Evolutionary conservation across 371 early-diverging fungal species (phyloP).

Genomic region (Circinella minor): DNA sequence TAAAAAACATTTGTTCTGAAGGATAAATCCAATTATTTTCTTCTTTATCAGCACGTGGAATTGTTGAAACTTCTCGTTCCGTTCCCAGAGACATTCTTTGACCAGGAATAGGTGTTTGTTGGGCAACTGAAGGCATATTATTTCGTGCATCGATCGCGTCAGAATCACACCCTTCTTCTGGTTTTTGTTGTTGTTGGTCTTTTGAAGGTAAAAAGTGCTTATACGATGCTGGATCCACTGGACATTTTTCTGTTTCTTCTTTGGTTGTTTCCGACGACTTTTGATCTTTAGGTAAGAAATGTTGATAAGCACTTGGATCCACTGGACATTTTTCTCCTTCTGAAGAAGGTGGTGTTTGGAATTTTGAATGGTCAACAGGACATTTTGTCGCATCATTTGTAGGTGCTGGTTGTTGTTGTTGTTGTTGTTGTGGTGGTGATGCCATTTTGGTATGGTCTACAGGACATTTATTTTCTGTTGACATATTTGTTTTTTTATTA

Average conservation of each 20-base stretch:
- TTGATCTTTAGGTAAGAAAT: conserved; percentile 42
- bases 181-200: conserved; percentile 22
- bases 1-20: conserved; percentile 92
- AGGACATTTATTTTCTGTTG: conserved; percentile 5
- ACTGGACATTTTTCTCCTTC: conserved; percentile 36
- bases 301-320: conserved; percentile 55
- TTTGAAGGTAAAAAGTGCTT: conserved; percentile 38
- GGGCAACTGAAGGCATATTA: conserved; percentile 76
- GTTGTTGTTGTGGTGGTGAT: not conserved
- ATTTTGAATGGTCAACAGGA: conserved; percentile 36
- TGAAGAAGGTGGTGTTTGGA: not conserved
- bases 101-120: conserved; percentile 60
- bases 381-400: conserved; percentile 19
- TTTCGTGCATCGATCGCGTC: conserved; percentile 69
- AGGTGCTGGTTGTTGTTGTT: not conserved
- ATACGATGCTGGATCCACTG: conserved; percentile 54
- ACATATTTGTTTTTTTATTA: not conserved
- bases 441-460: conserved; percentile 3
- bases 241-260: conserved; percentile 39
- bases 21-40: conserved; percentile 93
- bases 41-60: conserved; percentile 65
- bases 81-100: conserved; percentile 61
- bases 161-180: conserved; percentile 44
- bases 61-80: conserved; percentile 71
- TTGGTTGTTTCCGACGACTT: not conserved